Percentiles rank a stretch among this genome's conserved stretches.
These are phyloP conservation scores for Solanum chmielewskii DNA, from an alignment of 257 asterid species.

Conservation along the genomic window DNA sequence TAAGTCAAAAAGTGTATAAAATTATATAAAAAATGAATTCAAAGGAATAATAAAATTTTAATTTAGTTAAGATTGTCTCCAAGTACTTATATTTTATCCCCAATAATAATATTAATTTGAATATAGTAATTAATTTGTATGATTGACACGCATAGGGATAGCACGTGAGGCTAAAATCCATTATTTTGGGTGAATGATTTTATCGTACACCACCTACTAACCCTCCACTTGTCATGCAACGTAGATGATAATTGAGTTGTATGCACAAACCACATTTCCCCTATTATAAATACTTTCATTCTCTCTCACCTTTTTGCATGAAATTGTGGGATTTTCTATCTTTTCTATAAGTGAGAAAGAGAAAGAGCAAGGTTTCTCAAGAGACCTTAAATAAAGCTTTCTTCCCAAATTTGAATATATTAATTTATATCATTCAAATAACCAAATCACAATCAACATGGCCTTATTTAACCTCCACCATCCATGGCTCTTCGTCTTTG, in stretches of 20 bases:
- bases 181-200: constrained; percentile 12
- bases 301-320: constrained; percentile 2
- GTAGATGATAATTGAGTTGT: constrained; percentile 1
- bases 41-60: too few species aligned
- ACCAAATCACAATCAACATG: constrained; percentile 1
- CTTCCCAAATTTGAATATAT: background rate
- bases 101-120: background rate
- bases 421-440: background rate
- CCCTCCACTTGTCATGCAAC: constrained; percentile 25
- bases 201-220: constrained; percentile 15
- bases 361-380: background rate
- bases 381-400: background rate
- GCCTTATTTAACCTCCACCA: constrained; percentile 8
- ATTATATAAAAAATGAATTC: too few species aligned
- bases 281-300: constrained; percentile 4
- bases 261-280: background rate
- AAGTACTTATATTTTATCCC: too few species aligned
- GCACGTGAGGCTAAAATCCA: constrained; percentile 2
- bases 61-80: too few species aligned
- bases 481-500: constrained; percentile 21
- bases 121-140: background rate
- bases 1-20: too few species aligned
- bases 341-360: background rate
- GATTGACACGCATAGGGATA: background rate
- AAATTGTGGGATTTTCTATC: background rate